These are phyloP conservation scores for Atkinsonella hypoxylon DNA, from an alignment of 2,329 filamentous ascomycete genomes.

Conservation along the genomic window DNA sequence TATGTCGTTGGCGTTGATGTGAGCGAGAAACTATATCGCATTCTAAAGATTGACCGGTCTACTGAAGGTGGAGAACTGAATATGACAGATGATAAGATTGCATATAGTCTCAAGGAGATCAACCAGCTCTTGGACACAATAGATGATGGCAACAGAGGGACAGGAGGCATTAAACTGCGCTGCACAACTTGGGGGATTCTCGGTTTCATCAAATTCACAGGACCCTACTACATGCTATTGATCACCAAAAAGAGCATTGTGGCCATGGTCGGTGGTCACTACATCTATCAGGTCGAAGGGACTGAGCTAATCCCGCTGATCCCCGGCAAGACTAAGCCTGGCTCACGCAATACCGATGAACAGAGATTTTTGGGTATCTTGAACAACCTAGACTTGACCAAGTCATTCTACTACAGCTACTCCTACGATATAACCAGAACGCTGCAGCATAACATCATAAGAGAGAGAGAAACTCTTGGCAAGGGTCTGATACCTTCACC, in stretches of 20 bases:
- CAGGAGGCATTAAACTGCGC: constrained; percentile 79
- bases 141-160: constrained; percentile 84
- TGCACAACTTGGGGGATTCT: constrained; percentile 89
- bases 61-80: constrained; percentile 63
- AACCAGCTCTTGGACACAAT: constrained; percentile 87
- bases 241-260: constrained; percentile 95
- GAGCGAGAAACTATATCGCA: constrained; percentile 75
- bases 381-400: constrained; percentile 78
- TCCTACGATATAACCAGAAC: constrained; percentile 93
- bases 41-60: constrained; percentile 90
- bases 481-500: constrained; percentile 48
- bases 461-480: constrained; percentile 60
- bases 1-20: constrained; percentile 92
- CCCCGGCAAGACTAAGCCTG: constrained; percentile 62
- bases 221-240: constrained; percentile 91
- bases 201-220: constrained; percentile 92
- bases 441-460: constrained; percentile 80
- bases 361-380: constrained; percentile 79
- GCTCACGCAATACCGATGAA: constrained; percentile 74
- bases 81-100: constrained; percentile 86
- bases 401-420: constrained; percentile 97
- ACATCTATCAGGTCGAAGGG: constrained; percentile 87
- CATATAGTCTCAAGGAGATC: constrained; percentile 89
- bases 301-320: constrained; percentile 86
- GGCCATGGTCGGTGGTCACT: constrained; percentile 91